Base-by-base conservation (phyloP, 108 stramenopile genomes). In the Aurantiochytrium sp. region DNA sequence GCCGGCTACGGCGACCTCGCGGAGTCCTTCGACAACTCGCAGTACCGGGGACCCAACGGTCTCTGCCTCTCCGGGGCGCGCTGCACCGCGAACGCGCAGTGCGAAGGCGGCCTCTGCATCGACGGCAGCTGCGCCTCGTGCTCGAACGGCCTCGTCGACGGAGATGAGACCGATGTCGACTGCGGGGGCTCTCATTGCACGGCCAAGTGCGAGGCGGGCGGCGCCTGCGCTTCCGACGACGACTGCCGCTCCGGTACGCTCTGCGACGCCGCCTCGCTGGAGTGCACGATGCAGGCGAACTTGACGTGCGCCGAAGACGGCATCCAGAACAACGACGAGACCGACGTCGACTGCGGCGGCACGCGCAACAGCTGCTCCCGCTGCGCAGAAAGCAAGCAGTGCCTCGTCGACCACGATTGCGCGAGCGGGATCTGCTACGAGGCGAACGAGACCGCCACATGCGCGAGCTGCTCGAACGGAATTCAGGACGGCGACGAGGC, bases 81-180 rank as follows among this genome's bases (percentile, higher is more conserved):
- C 1, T 81, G 73, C 24, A 22, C 73, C 10, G 12, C 10, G 39
- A 24, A 24, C 39, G 39, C 39, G 73, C 42, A 81, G 39, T 81
- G 73, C 30, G 73, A 81, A n/a, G 30, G 73, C 45, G 45, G 73
- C 17, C 17, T 48, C 15, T 81, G 73, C 45, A 27, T 48, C 24
- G 42, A 81, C 6, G 21, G 30, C 12, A n/a, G 30, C n/a, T 81
- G 73, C 73, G 73, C 30, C 8, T 81, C 73, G 30, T 81, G 73
- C 45, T 48, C n/a, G 6, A 81, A 81, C 30, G 45, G 45, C n/a
- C 42, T 48, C 24, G 21, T 41, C 32, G 73, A 81, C 73, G 73
- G 73, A 48, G 73, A 81, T 42, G 73, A 81, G 45, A 81, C 73
- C n/a, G 73, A 41, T 42, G 30, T 48, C 12, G 73, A 81, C 32